Evolutionary conservation across 208 protist genomes (phyloP).

Genomic region (Leishmania mexicana): DNA sequence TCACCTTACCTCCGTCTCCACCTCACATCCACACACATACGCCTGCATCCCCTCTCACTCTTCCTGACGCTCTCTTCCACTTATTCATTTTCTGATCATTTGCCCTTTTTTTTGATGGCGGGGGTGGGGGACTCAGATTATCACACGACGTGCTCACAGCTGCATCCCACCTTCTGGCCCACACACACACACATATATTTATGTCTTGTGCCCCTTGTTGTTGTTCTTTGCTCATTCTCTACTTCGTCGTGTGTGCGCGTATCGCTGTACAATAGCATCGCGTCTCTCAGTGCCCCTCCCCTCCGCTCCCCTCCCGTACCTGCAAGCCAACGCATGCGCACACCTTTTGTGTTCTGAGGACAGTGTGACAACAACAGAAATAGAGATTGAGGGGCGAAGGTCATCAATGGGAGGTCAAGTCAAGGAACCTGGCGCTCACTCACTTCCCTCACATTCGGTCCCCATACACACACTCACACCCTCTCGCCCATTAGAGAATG

Average conservation of each 20-base stretch:
- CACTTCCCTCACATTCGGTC: not conserved
- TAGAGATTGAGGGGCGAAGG: not conserved
- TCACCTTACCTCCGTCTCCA: not conserved
- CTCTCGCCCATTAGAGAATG: not conserved
- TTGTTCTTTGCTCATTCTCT: not conserved
- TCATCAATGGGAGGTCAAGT: not conserved
- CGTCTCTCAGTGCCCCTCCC: not conserved
- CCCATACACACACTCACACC: not conserved
- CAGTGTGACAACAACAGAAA: not conserved
- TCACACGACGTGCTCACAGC: not conserved
- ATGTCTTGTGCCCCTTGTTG: not conserved
- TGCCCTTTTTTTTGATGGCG: not conserved
- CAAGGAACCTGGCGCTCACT: not conserved
- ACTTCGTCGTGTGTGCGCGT: not conserved
- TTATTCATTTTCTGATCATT: not conserved
- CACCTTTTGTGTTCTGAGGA: not conserved
- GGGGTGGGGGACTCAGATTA: not conserved
- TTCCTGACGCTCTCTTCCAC: not conserved
- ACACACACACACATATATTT: not conserved
- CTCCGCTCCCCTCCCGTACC: not conserved
- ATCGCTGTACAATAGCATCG: not conserved
- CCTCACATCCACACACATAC: not conserved
- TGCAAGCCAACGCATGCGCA: not conserved
- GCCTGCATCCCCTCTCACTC: not conserved
- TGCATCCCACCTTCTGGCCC: not conserved